Conservation (phyloP, 768 basidiomycete genomes). For the Kwoniella heveanensis region DNA sequence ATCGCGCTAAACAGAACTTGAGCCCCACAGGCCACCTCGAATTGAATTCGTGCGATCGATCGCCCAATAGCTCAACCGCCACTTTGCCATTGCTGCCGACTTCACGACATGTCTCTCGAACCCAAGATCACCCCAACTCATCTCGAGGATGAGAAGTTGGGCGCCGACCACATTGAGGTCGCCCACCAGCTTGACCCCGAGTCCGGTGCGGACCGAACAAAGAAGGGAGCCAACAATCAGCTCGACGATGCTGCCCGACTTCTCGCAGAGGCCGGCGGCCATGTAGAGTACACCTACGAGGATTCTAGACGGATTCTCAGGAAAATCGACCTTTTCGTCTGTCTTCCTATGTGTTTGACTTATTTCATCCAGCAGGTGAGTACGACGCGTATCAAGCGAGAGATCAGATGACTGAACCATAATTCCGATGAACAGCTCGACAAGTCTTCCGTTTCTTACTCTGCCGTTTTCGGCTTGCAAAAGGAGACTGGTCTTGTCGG, state of each 20-base stretch:
- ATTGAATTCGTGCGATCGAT: no score
- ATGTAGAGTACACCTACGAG: conserved; percentile 29
- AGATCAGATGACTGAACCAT: not conserved
- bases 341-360: conserved; percentile 34
- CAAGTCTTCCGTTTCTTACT: conserved; percentile 61
- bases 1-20: no score
- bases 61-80: no score
- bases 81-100: no score
- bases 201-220: not conserved
- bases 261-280: conserved; percentile 31
- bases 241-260: conserved; percentile 33
- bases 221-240: conserved; percentile 28
- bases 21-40: no score
- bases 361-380: conserved; percentile 38
- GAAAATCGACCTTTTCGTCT: conserved; percentile 40
- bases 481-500: conserved; percentile 47
- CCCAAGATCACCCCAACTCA: conserved; percentile 7
- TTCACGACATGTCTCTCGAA: not conserved
- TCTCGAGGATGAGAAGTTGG: conserved; percentile 24
- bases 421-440: conserved; percentile 9
- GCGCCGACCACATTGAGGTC: conserved; percentile 20
- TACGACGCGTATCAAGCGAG: not conserved
- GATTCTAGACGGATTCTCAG: conserved; percentile 37
- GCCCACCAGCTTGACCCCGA: conserved; percentile 18
- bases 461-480: conserved; percentile 60